Evolutionary conservation across 257 asterid genomes (phyloP), one percentile per base, ranked within the genome.

Genomic region (Capsicum pubescens): DNA sequence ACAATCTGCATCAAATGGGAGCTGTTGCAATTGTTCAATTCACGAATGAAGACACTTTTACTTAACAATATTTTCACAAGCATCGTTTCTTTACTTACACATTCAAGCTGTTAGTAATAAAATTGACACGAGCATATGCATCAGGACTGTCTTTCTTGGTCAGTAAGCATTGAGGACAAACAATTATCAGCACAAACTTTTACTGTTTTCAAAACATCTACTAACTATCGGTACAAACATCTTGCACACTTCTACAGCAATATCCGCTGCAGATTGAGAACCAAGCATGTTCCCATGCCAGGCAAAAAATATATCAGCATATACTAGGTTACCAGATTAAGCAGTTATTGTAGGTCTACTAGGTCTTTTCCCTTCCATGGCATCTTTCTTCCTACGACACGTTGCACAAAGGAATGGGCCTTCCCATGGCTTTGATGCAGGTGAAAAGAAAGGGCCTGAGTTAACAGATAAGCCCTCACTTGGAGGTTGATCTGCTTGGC

Each of bases 371-470:
- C 98, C 98, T 90, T 95, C 98, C 98, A 95, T 95, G 58, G 98
- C 98, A 6, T 95, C 98, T 90, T 93, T 95, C 95, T 95, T 95
- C 85, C 88, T 90, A 19, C 97, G 93, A 87, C 99, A 96, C 84
- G 84, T 94, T 80, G 97, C 91, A 76, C 99, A 96, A 66, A 96
- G 97, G 90, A 96, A 93, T 66, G 99, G 99, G 72, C 99, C 99
- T 89, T 94, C 98, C 98, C 99, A 94, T 42, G 98, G 98, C 87
- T 90, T 94, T 82, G 98, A 91, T 39, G 97, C 87, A n/a, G 98
- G 99, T 11, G 99, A 92, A 87, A 93, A 92, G 87, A 89, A 94
- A 80, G 98, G 95, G 74, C 97, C 98, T 0, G 99, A 93, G 87
- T 94, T 96, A 11, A 94, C 95, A 8, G 95, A 92, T 79, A 96